Percentiles rank a stretch among this genome's conserved stretches.
Evolutionary conservation across 2,329 filamentous ascomycete genomes (phyloP).

Genomic region (Xylariaceae sp.): DNA sequence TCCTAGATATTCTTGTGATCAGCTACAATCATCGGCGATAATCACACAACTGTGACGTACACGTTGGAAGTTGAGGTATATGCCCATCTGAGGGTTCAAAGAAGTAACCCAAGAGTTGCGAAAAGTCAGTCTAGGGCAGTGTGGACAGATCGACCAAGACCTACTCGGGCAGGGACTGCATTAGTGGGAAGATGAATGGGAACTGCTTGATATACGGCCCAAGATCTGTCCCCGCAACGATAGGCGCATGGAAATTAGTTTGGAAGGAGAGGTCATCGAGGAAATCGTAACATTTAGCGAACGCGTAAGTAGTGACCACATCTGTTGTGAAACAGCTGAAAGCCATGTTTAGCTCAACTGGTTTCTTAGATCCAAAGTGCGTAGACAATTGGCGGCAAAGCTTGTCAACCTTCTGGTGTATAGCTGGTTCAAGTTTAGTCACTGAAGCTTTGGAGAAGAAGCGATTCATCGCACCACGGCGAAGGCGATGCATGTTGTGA

Average conservation of each 20-base stretch:
- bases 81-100: neutral
- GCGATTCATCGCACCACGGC: constrained; percentile 27
- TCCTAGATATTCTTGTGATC: neutral
- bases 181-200: neutral
- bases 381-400: constrained; percentile 14
- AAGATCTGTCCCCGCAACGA: constrained; percentile 1
- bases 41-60: neutral
- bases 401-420: constrained; percentile 10
- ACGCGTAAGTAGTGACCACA: constrained; percentile 6
- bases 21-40: too few species aligned
- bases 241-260: constrained; percentile 1
- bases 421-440: constrained; percentile 14
- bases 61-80: neutral
- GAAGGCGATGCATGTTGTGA: constrained; percentile 33
- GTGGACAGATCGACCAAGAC: too few species aligned
- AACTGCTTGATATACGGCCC: neutral
- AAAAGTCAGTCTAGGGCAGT: too few species aligned
- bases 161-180: neutral
- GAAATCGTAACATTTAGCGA: constrained; percentile 7
- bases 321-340: constrained; percentile 7
- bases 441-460: constrained; percentile 34
- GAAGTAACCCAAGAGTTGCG: neutral
- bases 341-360: constrained; percentile 5
- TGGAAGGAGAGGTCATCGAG: constrained; percentile 4
- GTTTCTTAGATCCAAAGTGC: constrained; percentile 1